Base-by-base conservation (phyloP, 2,329 filamentous ascomycete species). In the Emmonsiellopsis sp. region DNA sequence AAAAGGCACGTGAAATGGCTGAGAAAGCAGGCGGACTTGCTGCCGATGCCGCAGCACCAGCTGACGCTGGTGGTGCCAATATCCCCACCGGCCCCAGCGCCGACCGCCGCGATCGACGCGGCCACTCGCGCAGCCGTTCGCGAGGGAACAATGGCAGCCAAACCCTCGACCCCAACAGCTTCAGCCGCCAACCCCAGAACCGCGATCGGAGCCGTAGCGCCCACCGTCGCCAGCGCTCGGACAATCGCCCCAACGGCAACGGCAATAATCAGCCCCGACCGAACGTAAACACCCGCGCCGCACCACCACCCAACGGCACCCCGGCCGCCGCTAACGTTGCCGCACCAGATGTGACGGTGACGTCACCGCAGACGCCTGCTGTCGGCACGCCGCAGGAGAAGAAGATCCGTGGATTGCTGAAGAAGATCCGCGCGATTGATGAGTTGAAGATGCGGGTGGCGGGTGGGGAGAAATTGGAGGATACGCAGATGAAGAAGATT, bases 401-500 rank as follows among this genome's bases (percentile, higher is more conserved):
- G 83, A 98, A 97, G 78, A 82, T 96, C 57, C 81, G 93, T 53
- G 89, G 89, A 55, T 79, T 98, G 58, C 80, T 95, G 69, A 98
- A 98, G 82, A 98, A 98, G 80, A 87, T 98, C 58, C 84, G 93
- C 16, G 93, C 93, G 9, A 98, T 98, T 66, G 93, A 98, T 67
- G 93, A 98, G 69, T 76, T 98, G 57, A 95, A 97, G 78, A 96
- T 97, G 91, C 84, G 93, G 54, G 84, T 91, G 61, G 93, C 92
- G 2, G 85, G 86, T 35, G 92, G 92, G 5, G 93, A 98, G 79
- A 97, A 96, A 79, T 76, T 98, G 56, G 93, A 98, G 75, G 92
- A 96, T 66, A 98, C 93, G 34, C 93, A 98, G 75, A 84, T 98
- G 72, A 94, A 95, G 79, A 98, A 98, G 81, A 98, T 98, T 63